These are phyloP conservation scores for Saccharomyces kudriavzevii DNA, from an alignment of 805 yeast species.

Conservation along the genomic window DNA sequence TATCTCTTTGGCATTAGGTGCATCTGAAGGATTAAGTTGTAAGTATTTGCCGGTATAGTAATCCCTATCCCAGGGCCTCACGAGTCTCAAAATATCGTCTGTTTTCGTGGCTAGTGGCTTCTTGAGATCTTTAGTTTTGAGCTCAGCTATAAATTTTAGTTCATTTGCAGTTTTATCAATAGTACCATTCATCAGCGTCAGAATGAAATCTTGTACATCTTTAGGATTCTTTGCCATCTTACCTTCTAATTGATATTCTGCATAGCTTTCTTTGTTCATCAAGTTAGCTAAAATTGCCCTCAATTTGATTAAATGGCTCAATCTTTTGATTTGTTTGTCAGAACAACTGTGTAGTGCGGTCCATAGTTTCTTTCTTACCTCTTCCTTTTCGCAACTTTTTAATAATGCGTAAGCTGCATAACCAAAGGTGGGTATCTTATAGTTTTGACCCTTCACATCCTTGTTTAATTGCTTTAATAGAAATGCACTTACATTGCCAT, in stretches of 20 bases:
- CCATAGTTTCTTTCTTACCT: constrained; percentile 66
- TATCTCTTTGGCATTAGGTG: constrained; percentile 32
- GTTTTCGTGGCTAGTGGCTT: constrained; percentile 11
- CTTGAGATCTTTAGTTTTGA: constrained; percentile 25
- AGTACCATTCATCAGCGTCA: constrained; percentile 45
- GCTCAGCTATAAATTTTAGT: constrained; percentile 39
- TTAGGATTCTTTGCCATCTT: constrained; percentile 83
- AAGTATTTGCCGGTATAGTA: constrained; percentile 31
- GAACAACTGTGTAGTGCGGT: constrained; percentile 59
- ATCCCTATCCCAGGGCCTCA: constrained; percentile 92
- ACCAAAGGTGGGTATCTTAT: constrained; percentile 53
- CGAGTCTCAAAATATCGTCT: constrained; percentile 36
- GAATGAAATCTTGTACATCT: constrained; percentile 63
- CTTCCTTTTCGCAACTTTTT: constrained; percentile 46
- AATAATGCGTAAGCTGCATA: constrained; percentile 58
- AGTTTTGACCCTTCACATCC: constrained; percentile 34
- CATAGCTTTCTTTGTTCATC: constrained; percentile 61
- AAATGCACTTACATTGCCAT: constrained; percentile 11
- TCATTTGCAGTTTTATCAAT: constrained; percentile 53
- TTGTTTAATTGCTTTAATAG: constrained; percentile 25
- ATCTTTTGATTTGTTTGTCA: constrained; percentile 47
- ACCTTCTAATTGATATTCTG: constrained; percentile 75
- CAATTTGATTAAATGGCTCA: constrained; percentile 52
- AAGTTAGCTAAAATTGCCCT: constrained; percentile 65
- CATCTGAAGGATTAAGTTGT: not conserved